Evolutionary conservation across 2,329 filamentous ascomycete species (phyloP), one percentile per base, ranked within the genome.

Genomic region (Coniochaeta sp.): DNA sequence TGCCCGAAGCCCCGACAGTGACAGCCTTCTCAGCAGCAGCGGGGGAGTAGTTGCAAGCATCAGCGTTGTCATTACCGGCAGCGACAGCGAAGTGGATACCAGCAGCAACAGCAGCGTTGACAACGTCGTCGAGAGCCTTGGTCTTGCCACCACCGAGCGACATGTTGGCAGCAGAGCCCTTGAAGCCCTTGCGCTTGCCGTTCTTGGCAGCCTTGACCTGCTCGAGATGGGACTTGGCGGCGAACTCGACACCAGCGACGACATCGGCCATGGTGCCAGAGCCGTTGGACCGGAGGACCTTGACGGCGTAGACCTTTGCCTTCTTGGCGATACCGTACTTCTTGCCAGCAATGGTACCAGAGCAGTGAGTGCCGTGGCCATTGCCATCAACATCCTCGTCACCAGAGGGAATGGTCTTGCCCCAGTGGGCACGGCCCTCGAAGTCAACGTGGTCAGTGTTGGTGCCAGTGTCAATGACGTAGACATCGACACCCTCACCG

Each of bases 281-380:
- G 64, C 94, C 94, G 73, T 96, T 99, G 63, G 92, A 96, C 69
- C 87, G 85, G 62, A 99, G 87, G 35, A 99, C 94, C 86, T 99
- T 99, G 79, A 99, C 91, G 59, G 94, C 94, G 66, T 95, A 91
- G 71, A 99, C 79, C 63, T 89, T 85, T 67, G 95, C 94, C 83
- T 97, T 96, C 86, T 99, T 99, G 70, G 94, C 92, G 58, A 99
- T 94, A 82, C 94, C 94, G 68, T 96, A 99, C 79, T 96, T 96
- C 84, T 94, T 95, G 69, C 95, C 94, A 59, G 89, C 94, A 64
- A 99, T 86, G 57, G 95, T 99, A 63, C 94, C 94, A 58, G 94
- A 97, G 85, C 94, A 99, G 81, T 99, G 94, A 65, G 94, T 99
- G 64, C 94, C 94, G 78, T 99, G 94, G 56, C 94, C 94, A 65